Evolutionary conservation across 352 stramenopile genomes (phyloP).

Genomic region (Phytophthora fragariae): DNA sequence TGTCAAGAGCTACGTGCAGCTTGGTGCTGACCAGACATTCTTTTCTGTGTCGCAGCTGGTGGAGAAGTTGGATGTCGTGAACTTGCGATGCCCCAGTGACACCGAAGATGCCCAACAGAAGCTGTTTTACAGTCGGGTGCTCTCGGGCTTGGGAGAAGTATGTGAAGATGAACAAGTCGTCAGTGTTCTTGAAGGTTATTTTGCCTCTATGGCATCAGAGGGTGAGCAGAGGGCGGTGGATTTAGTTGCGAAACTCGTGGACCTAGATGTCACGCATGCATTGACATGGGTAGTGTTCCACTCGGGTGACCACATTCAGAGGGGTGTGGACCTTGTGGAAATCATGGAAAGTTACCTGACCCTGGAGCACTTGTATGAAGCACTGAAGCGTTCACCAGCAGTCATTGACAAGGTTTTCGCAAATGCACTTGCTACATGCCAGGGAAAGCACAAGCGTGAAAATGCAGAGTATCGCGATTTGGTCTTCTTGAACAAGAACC

Average conservation of each 20-base stretch:
- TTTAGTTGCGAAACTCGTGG: conserved; percentile 58
- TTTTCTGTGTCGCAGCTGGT: conserved; percentile 49
- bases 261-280: conserved; percentile 77
- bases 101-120: conserved; percentile 14
- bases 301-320: conserved; percentile 32
- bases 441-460: conserved; percentile 15
- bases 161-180: conserved; percentile 63
- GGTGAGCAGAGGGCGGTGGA: conserved; percentile 37
- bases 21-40: conserved; percentile 43
- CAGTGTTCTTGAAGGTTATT: conserved; percentile 47
- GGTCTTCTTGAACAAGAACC: conserved; percentile 52
- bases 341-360: conserved; percentile 57
- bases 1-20: conserved; percentile 56
- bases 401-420: conserved; percentile 38
- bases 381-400: conserved; percentile 33
- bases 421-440: conserved; percentile 20
- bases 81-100: conserved; percentile 43
- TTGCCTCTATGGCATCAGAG: conserved; percentile 38
- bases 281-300: conserved; percentile 84
- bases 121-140: conserved; percentile 58
- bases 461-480: conserved; percentile 41
- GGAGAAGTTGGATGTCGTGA: conserved; percentile 61
- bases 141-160: conserved; percentile 61
- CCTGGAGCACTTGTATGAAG: conserved; percentile 57
- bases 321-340: conserved; percentile 38